Percentiles rank a stretch among this genome's conserved stretches.
phyloP scores from a whole-genome alignment of 163 green algal species.

The Scenedesmus sp. region DNA sequence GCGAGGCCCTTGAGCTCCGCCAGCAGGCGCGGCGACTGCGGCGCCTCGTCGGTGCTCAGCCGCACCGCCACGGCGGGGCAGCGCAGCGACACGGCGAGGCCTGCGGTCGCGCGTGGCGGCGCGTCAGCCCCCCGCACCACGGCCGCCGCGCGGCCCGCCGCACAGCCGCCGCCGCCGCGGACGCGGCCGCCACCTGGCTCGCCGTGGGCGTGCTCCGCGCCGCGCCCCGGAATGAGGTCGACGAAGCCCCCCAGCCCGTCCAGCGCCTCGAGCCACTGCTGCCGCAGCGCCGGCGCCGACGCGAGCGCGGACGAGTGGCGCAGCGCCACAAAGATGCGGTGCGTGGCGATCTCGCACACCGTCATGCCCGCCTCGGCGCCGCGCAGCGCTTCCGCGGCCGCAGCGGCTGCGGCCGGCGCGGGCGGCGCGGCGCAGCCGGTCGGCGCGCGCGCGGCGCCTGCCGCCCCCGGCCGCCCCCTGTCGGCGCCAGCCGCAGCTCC shows the following conservation, averaged over 20 bases:
- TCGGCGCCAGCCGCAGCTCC: too few relatives aligned
- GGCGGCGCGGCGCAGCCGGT: neutral
- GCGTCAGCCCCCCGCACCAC: too few relatives aligned
- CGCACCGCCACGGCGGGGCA: slow-evolving; percentile 10
- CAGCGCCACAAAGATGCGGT: slow-evolving; percentile 41
- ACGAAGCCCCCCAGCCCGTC: slow-evolving; percentile 44
- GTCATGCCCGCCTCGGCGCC: slow-evolving; percentile 30
- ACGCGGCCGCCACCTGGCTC: too few relatives aligned
- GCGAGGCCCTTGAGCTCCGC: slow-evolving; percentile 4
- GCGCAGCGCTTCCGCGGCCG: slow-evolving; percentile 5
- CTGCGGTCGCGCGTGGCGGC: too few relatives aligned
- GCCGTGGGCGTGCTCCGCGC: too few relatives aligned
- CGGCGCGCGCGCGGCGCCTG: too few relatives aligned
- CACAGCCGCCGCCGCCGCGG: too few relatives aligned
- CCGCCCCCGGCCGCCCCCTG: too few relatives aligned
- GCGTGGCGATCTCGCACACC: slow-evolving; percentile 30
- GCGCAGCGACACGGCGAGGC: slow-evolving; percentile 11
- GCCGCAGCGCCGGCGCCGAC: neutral
- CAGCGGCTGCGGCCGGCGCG: slow-evolving; percentile 1
- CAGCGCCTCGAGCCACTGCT: slow-evolving; percentile 43
- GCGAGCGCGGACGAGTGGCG: slow-evolving; percentile 17
- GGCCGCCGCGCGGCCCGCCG: too few relatives aligned
- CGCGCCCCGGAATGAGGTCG: slow-evolving; percentile 30
- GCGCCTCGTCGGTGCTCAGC: slow-evolving; percentile 12
- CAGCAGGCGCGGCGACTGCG: neutral